phyloP scores from a whole-genome alignment of 2,329 filamentous ascomycete species.

The Endoconidiophora polonica region DNA sequence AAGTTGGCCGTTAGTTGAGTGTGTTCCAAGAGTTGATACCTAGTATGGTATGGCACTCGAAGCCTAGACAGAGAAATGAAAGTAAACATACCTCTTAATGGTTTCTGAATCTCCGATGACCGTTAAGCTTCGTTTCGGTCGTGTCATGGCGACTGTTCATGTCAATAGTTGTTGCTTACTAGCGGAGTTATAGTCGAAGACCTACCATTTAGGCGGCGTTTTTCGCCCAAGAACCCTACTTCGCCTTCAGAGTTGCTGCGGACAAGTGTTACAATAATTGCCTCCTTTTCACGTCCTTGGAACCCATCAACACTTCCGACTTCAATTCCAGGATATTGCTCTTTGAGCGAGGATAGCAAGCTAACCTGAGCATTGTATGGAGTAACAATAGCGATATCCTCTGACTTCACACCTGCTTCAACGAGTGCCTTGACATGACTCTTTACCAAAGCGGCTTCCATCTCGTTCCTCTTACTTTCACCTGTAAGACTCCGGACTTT shows the following conservation, averaged over 20 bases:
- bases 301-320: slow-evolving; percentile 96
- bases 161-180: slow-evolving; percentile 2
- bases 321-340: slow-evolving; percentile 68
- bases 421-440: slow-evolving; percentile 62
- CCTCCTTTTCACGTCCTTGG: slow-evolving; percentile 93
- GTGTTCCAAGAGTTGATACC: background rate
- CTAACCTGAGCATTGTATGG: slow-evolving; percentile 93
- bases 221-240: slow-evolving; percentile 86
- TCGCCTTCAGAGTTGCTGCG: slow-evolving; percentile 75
- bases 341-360: slow-evolving; percentile 63
- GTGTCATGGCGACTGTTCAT: slow-evolving; percentile 83
- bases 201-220: slow-evolving; percentile 78
- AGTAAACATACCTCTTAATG: slow-evolving; percentile 55
- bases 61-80: background rate
- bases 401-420: slow-evolving; percentile 59
- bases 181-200: slow-evolving; percentile 12
- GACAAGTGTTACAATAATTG: slow-evolving; percentile 83
- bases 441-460: slow-evolving; percentile 68
- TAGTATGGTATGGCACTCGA: background rate
- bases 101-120: slow-evolving; percentile 92
- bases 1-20: slow-evolving; percentile 11
- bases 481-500: slow-evolving; percentile 28
- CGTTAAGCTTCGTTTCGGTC: slow-evolving; percentile 76
- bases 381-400: slow-evolving; percentile 85
- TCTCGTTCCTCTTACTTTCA: slow-evolving; percentile 76